These are phyloP conservation scores for Hypericum perforatum DNA, from an alignment of 345 rosid species.

Conservation along the genomic window DNA sequence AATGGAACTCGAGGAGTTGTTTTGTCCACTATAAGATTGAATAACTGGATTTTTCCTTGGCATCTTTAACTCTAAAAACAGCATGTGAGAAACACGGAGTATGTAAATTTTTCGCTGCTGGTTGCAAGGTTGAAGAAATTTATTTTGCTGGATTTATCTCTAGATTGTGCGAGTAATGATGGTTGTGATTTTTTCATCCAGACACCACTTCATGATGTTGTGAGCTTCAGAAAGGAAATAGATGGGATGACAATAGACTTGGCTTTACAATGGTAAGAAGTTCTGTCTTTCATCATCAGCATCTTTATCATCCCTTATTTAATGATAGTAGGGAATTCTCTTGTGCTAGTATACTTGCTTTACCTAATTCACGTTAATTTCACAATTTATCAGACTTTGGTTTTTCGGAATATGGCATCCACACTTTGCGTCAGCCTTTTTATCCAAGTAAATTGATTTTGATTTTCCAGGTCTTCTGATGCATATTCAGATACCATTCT, in stretches of 20 bases:
- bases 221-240: conserved; percentile 56
- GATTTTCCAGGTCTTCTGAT: conserved; percentile 74
- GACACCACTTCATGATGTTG: conserved; percentile 81
- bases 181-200: conserved; percentile 28
- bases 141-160: not conserved
- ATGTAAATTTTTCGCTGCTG: no score
- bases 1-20: no score
- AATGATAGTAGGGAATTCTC: not conserved
- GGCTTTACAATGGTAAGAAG: conserved; percentile 83
- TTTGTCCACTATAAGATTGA: no score
- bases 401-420: not conserved
- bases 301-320: conserved; percentile 1
- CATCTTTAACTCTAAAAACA: no score
- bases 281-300: conserved; percentile 10
- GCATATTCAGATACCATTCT: conserved; percentile 92
- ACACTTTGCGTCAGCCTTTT: conserved; percentile 5
- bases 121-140: not conserved
- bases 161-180: conserved; percentile 18
- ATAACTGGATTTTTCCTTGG: no score
- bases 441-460: conserved; percentile 12
- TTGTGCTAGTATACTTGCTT: not conserved
- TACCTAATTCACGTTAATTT: not conserved
- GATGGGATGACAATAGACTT: conserved; percentile 62
- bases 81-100: no score
- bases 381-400: conserved; percentile 1